Evolutionary conservation across 2,329 filamentous ascomycete genomes (phyloP).

Genomic region (Beauveria bassiana): DNA sequence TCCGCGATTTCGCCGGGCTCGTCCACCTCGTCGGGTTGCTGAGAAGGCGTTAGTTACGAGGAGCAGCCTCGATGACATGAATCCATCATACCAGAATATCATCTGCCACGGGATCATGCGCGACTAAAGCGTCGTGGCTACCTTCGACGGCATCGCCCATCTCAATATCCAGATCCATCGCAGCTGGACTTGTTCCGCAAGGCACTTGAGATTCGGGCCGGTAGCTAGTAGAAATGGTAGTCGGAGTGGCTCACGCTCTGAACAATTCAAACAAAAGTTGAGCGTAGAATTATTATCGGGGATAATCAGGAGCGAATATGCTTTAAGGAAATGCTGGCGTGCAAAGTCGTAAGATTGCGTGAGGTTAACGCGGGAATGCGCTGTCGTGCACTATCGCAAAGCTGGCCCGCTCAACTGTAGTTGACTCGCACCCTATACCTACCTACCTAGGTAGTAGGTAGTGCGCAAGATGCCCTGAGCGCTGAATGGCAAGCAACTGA

Average conservation of each 20-base stretch:
- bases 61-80: not conserved
- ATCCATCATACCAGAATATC: constrained; percentile 29
- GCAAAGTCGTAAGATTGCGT: not conserved
- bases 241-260: not conserved
- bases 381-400: not conserved
- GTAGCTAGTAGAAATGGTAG: not conserved
- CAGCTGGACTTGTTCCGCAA: constrained; percentile 16
- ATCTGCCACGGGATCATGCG: constrained; percentile 23
- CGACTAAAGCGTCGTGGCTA: constrained; percentile 20
- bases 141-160: constrained; percentile 55
- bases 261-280: not conserved
- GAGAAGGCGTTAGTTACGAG: not conserved
- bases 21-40: constrained; percentile 30
- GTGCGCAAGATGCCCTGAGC: not conserved
- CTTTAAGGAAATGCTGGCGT: not conserved
- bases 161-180: constrained; percentile 63
- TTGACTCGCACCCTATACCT: no score
- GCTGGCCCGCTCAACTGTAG: not conserved
- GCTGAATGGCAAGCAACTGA: not conserved
- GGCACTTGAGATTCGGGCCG: not conserved
- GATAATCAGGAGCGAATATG: not conserved
- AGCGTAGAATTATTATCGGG: not conserved
- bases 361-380: not conserved
- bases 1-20: constrained; percentile 32
- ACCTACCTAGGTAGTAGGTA: no score